Conservation (phyloP, 1,284 basidiomycete species). For the Pseudozyma thailandica region DNA sequence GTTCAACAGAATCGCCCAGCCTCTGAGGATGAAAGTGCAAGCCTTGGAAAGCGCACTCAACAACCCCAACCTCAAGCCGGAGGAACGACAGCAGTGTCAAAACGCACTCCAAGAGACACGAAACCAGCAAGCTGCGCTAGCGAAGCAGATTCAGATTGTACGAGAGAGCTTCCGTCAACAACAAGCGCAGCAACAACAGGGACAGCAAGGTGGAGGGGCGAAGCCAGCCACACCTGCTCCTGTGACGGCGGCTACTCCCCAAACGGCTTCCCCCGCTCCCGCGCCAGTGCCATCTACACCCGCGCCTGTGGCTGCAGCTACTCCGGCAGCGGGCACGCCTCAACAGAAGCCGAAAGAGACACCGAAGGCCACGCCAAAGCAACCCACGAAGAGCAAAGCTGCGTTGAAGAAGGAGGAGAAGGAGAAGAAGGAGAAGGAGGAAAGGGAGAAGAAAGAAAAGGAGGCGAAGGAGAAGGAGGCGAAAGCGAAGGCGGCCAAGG, state of each 20-base stretch:
- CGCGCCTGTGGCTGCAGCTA: conserved; percentile 6
- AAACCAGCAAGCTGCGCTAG: conserved; percentile 54
- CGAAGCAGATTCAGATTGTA: conserved; percentile 57
- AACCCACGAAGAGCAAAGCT: conserved; percentile 37
- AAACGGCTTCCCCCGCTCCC: conserved; percentile 7
- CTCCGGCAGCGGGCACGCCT: conserved; percentile 11
- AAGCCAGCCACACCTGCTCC: conserved; percentile 14
- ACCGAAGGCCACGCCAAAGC: conserved; percentile 32
- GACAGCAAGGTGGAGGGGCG: conserved; percentile 4
- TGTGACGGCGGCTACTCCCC: background rate
- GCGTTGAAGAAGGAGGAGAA: conserved; percentile 38
- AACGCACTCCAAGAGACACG: conserved; percentile 54
- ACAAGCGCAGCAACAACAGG: conserved; percentile 38
- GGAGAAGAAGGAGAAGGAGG: conserved; percentile 38
- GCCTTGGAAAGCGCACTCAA: conserved; percentile 50
- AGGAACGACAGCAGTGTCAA: conserved; percentile 58
- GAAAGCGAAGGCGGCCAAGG: conserved; percentile 23
- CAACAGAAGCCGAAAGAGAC: conserved; percentile 16
- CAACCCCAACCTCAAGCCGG: conserved; percentile 50
- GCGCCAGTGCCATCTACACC: conserved; percentile 7
- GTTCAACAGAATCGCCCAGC: conserved; percentile 58
- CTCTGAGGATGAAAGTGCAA: conserved; percentile 54
- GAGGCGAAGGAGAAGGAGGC: conserved; percentile 29
- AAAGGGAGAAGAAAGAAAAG: conserved; percentile 34
- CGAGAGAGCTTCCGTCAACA: conserved; percentile 55